Conservation (phyloP, 176 grass and related monocot species). For the Triticum monococcum region DNA sequence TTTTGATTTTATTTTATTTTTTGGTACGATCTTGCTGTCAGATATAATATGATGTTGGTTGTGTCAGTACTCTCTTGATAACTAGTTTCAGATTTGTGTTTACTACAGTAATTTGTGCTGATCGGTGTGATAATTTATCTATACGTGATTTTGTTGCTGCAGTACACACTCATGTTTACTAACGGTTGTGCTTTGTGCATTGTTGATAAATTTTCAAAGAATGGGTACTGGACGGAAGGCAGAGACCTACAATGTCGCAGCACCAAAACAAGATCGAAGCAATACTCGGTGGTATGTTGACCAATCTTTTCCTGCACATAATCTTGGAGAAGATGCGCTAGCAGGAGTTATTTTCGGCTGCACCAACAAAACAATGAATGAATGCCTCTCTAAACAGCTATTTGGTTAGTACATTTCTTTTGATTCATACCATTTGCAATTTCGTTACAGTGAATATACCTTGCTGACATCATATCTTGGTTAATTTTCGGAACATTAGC, state of each 20-base stretch:
- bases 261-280: neutral
- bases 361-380: constrained; percentile 55
- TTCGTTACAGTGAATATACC: neutral
- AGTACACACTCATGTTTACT: neutral
- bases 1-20: neutral
- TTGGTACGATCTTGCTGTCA: neutral
- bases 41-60: neutral
- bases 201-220: constrained; percentile 33
- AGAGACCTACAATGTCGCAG: neutral
- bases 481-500: constrained; percentile 15
- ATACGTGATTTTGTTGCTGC: neutral
- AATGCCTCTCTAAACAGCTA: constrained; percentile 83
- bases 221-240: constrained; percentile 62
- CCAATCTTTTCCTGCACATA: constrained; percentile 22
- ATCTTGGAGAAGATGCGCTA: constrained; percentile 47
- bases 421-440: neutral
- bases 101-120: constrained; percentile 18
- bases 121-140: constrained; percentile 11
- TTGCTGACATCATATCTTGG: neutral
- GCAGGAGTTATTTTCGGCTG: constrained; percentile 86
- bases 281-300: neutral
- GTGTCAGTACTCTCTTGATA: neutral
- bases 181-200: constrained; percentile 7
- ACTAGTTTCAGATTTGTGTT: neutral
- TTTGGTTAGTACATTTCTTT: constrained; percentile 62